Evolutionary conservation across 805 yeast species (phyloP), one percentile per base, ranked within the genome.

Genomic region (Lachancea dasiensis): DNA sequence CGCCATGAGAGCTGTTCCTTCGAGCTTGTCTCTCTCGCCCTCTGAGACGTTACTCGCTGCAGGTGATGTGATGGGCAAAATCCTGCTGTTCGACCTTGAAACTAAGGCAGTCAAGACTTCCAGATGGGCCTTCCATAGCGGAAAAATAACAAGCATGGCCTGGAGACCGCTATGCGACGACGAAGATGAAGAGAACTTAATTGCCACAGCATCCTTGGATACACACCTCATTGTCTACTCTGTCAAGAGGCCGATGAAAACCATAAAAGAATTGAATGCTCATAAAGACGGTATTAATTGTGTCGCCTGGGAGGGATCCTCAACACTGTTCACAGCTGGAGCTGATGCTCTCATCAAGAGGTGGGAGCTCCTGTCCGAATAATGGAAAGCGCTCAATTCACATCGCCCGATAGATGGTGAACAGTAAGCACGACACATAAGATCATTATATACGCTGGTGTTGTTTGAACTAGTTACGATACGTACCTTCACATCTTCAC

Each of bases 71-170:
- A 69, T 81, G 37, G 98, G 98, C 23, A 92, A 90, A 59, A 86
- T 87, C 47, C 63, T 80, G n/a, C 68, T 89, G 25, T 86, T 76
- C 61, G 70, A 76, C 46, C 57, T 77, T 5, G 58, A 57, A 2
- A 78, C 77, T 27, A 73, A 67, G 35, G 48, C 71, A 3, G 64
- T 85, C 6, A 71, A 79, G 25, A 86, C 97, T 2, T 77, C 94
- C 0, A 75, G 97, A 56, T 92, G 99, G 99, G 81, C 95, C 0
- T 90, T 86, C 77, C 97, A 92, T 58, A 84, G 89, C 2, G 81
- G 95, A 40, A 78, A 74, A 39, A 81, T 92, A 45, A 77, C 76
- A 41, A 73, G 79, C 21, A 83, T 92, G 33, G 61, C 77, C 17
- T 92, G 97, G 98, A 73, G 42, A 40, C 58, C 61, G 6, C 32